Evolutionary conservation across 495 filamentous ascomycete genomes (phyloP).

Genomic region (Penicillium turbatum): DNA sequence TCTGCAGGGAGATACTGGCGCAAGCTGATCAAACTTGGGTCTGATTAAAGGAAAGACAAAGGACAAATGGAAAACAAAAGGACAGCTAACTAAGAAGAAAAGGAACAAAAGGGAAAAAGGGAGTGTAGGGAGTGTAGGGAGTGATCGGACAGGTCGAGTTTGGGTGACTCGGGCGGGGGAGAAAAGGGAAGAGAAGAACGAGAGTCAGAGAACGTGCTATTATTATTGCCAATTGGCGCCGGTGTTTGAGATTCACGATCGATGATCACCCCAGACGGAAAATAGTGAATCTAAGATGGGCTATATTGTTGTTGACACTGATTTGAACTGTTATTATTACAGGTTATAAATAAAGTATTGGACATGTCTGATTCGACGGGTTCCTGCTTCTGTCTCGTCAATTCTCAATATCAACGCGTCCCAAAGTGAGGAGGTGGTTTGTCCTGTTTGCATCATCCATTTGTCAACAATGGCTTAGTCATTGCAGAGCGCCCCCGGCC

Average conservation of each 20-base stretch:
- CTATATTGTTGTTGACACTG: not conserved
- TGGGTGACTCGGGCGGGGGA: constrained; percentile 26
- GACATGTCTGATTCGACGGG: constrained; percentile 5
- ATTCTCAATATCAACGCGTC: constrained; percentile 13
- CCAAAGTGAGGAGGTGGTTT: constrained; percentile 15
- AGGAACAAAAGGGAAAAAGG: constrained; percentile 5
- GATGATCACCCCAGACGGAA: not conserved
- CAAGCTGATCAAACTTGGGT: constrained; percentile 4
- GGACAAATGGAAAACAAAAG: constrained; percentile 13
- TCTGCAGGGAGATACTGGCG: constrained; percentile 12
- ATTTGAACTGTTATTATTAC: not conserved
- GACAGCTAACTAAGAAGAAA: constrained; percentile 11
- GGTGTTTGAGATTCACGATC: constrained; percentile 14
- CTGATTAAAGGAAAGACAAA: constrained; percentile 13
- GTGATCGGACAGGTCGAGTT: constrained; percentile 13
- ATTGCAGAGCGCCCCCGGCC: not conserved
- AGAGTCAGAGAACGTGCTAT: constrained; percentile 9
- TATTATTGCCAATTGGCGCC: constrained; percentile 23
- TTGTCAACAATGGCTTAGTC: constrained; percentile 7
- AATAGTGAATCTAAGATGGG: not conserved
- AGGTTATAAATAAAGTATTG: not conserved
- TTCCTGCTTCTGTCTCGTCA: constrained; percentile 9
- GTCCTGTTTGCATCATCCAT: constrained; percentile 19
- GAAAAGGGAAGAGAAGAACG: constrained; percentile 18
- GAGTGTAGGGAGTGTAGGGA: constrained; percentile 16